These are phyloP conservation scores for Candida taoyuanica DNA, from an alignment of 805 yeast genomes.

Conservation along the genomic window DNA sequence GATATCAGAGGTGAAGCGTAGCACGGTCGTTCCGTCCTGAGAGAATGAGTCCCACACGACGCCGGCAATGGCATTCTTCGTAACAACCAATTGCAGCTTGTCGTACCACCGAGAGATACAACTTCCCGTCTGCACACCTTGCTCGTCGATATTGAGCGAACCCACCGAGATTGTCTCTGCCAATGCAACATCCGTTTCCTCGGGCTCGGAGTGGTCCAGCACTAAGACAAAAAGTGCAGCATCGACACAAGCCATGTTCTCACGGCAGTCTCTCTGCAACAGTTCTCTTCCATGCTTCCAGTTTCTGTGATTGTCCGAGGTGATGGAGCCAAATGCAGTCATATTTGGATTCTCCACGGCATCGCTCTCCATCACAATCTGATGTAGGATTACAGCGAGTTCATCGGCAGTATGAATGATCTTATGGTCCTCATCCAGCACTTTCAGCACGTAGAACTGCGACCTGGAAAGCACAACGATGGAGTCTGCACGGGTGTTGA, in stretches of 20 bases:
- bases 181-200: slow-evolving; percentile 38
- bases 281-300: slow-evolving; percentile 73
- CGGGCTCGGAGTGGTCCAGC: slow-evolving; percentile 67
- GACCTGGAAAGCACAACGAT: slow-evolving; percentile 73
- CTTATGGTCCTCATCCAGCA: slow-evolving; percentile 63
- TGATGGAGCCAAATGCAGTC: slow-evolving; percentile 75
- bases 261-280: slow-evolving; percentile 36
- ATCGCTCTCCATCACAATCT: slow-evolving; percentile 65
- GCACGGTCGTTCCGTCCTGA: slow-evolving; percentile 88
- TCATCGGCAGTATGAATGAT: slow-evolving; percentile 63
- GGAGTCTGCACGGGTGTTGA: slow-evolving; percentile 62
- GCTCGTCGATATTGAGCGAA: slow-evolving; percentile 59
- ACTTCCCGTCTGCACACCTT: slow-evolving; percentile 84
- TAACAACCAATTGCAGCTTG: slow-evolving; percentile 71
- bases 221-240: slow-evolving; percentile 77
- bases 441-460: slow-evolving; percentile 86
- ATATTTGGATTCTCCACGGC: slow-evolving; percentile 58
- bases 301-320: slow-evolving; percentile 78
- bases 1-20: slow-evolving; percentile 82
- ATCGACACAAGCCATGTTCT: slow-evolving; percentile 48
- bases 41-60: slow-evolving; percentile 89
- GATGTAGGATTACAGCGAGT: slow-evolving; percentile 57
- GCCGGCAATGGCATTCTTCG: slow-evolving; percentile 83
- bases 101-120: slow-evolving; percentile 96
- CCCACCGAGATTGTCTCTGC: slow-evolving; percentile 78